These are phyloP conservation scores for Musa beccarii DNA, from an alignment of 176 grass and related monocot genomes.

Conservation along the genomic window DNA sequence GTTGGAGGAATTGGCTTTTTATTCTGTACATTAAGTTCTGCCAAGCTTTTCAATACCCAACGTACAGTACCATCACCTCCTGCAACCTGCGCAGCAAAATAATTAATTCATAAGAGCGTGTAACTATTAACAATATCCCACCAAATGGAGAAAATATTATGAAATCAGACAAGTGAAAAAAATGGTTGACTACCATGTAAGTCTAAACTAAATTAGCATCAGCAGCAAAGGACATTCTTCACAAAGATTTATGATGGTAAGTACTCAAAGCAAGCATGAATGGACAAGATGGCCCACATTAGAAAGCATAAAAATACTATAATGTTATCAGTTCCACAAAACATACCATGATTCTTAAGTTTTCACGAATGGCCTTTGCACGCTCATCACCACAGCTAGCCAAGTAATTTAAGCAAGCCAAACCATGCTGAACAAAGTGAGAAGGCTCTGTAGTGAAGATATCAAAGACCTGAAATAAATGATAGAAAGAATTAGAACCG, in stretches of 20 bases:
- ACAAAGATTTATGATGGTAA: neutral
- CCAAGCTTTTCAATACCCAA: slow-evolving; percentile 72
- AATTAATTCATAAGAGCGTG: slow-evolving; percentile 7
- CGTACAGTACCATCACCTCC: slow-evolving; percentile 80
- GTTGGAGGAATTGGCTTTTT: slow-evolving; percentile 63
- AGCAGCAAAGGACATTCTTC: neutral
- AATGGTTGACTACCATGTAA: neutral
- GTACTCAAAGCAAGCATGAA: neutral
- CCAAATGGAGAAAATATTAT: neutral
- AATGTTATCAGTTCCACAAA: slow-evolving; percentile 7
- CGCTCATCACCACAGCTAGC: slow-evolving; percentile 40
- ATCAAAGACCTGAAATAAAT: slow-evolving; percentile 67
- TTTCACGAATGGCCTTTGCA: slow-evolving; percentile 39
- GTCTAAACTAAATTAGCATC: neutral
- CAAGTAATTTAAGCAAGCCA: slow-evolving; percentile 62
- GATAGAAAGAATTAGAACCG: slow-evolving; percentile 4
- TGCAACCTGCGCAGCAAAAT: slow-evolving; percentile 56
- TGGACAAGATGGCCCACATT: neutral
- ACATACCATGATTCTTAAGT: slow-evolving; percentile 84
- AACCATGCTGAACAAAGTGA: slow-evolving; percentile 64
- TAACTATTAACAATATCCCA: slow-evolving; percentile 8
- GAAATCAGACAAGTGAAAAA: neutral
- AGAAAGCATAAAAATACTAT: slow-evolving; percentile 3
- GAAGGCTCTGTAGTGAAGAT: slow-evolving; percentile 62
- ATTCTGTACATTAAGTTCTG: slow-evolving; percentile 47